phyloP scores from a whole-genome alignment of 768 basidiomycete genomes.

The Lactarius akahatsu region DNA sequence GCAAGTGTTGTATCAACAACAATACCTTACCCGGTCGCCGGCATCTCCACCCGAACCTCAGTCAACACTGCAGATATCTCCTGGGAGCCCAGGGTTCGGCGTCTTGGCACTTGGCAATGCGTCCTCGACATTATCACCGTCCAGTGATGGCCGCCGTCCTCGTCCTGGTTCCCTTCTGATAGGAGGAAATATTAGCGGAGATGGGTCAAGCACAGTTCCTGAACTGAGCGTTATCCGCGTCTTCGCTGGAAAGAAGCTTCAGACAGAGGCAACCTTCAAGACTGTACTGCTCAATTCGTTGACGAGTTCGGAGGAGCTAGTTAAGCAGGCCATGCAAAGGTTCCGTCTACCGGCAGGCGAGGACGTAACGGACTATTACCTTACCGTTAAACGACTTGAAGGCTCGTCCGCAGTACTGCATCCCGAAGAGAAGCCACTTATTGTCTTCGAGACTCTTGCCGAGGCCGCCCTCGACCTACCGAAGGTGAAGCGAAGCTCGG shows the following conservation, averaged over 20 bases:
- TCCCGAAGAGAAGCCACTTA: slow-evolving; percentile 77
- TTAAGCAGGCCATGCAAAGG: slow-evolving; percentile 90
- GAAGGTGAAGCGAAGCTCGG: slow-evolving; percentile 88
- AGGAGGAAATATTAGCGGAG: slow-evolving; percentile 57
- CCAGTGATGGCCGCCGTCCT: slow-evolving; percentile 48
- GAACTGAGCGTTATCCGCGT: slow-evolving; percentile 94
- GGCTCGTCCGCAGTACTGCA: slow-evolving; percentile 76
- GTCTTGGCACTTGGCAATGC: slow-evolving; percentile 40
- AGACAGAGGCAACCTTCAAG: slow-evolving; percentile 97
- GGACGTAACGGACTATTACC: slow-evolving; percentile 66
- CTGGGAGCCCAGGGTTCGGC: slow-evolving; percentile 65
- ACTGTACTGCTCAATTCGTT: slow-evolving; percentile 89
- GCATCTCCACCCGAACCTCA: slow-evolving; percentile 73
- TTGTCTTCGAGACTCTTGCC: slow-evolving; percentile 82
- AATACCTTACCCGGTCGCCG: slow-evolving; percentile 86
- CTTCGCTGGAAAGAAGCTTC: slow-evolving; percentile 87
- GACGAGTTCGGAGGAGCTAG: slow-evolving; percentile 80
- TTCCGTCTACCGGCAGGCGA: slow-evolving; percentile 76
- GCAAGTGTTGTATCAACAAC: slow-evolving; percentile 75
- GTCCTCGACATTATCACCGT: slow-evolving; percentile 42
- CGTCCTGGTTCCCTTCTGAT: slow-evolving; percentile 80
- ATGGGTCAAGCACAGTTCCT: slow-evolving; percentile 61
- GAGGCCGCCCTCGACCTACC: slow-evolving; percentile 78
- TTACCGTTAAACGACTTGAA: slow-evolving; percentile 92
- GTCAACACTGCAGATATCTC: slow-evolving; percentile 73